These are phyloP conservation scores for Chrysanthemum seticuspe DNA, from an alignment of 129 eudicot genomes.

Conservation along the genomic window DNA sequence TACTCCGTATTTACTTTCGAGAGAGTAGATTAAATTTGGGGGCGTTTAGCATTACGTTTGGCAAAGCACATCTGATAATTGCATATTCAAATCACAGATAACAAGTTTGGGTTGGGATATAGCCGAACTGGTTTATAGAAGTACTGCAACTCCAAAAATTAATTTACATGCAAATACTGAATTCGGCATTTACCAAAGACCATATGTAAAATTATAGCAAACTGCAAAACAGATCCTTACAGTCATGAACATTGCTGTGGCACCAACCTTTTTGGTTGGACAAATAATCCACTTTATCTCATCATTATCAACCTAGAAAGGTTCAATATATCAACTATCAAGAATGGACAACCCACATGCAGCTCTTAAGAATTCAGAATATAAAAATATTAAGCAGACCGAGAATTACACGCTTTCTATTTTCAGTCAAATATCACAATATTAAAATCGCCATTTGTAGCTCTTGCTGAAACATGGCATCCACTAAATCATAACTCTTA, in stretches of 20 bases:
- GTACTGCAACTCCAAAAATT: no score
- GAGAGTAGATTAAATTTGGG: no score
- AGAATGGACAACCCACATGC: slow-evolving; percentile 4
- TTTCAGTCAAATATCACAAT: not conserved
- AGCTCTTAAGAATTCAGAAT: not conserved
- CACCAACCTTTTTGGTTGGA: not conserved
- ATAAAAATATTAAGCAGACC: not conserved
- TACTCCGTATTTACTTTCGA: no score
- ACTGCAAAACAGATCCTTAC: no score
- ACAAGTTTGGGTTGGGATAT: no score
- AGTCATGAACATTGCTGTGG: not conserved
- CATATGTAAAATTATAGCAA: not conserved
- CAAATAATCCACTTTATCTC: slow-evolving; percentile 2
- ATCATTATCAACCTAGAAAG: slow-evolving; percentile 6
- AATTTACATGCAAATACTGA: no score
- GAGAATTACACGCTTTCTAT: not conserved
- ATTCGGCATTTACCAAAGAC: no score
- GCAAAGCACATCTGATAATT: no score
- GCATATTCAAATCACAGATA: not conserved
- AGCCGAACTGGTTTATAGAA: no score
- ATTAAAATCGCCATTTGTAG: not conserved
- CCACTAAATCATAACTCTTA: not conserved
- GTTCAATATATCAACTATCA: not conserved
- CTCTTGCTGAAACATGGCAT: not conserved
- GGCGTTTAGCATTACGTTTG: no score